These are phyloP conservation scores for Leishmania tarentolae DNA, from an alignment of 208 protist species.

Conservation along the genomic window DNA sequence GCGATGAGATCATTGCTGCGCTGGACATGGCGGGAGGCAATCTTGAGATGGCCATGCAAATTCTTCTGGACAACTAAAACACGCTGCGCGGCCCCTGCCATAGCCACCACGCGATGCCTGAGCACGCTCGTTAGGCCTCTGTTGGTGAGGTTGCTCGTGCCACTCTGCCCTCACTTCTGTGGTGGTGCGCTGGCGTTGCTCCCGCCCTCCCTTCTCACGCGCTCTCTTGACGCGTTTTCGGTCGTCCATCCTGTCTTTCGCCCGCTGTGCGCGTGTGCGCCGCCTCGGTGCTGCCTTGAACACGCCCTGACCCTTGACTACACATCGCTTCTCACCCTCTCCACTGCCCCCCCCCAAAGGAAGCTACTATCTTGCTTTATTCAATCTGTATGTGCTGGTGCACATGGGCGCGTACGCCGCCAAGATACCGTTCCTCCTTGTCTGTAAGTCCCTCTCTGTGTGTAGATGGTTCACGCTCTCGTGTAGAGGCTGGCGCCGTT, in stretches of 20 bases:
- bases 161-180: not conserved
- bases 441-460: not conserved
- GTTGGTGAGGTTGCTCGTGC: not conserved
- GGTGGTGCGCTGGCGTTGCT: not conserved
- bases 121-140: not conserved
- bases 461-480: not conserved
- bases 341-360: too few species aligned
- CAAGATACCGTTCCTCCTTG: not conserved
- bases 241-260: not conserved
- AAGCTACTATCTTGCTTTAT: not conserved
- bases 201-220: too few species aligned
- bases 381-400: not conserved
- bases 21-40: constrained; percentile 50
- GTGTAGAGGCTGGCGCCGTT: not conserved
- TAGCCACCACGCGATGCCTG: not conserved
- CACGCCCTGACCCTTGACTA: not conserved
- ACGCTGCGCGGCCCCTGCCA: not conserved
- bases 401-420: not conserved
- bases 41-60: constrained; percentile 57
- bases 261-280: not conserved
- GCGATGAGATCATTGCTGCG: constrained; percentile 42
- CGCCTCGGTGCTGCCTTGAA: not conserved
- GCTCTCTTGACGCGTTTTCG: not conserved
- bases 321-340: not conserved
- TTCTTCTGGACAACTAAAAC: constrained; percentile 39